Evolutionary conservation across 2,329 filamentous ascomycete genomes (phyloP).

Genomic region (Diplodia intermedia): DNA sequence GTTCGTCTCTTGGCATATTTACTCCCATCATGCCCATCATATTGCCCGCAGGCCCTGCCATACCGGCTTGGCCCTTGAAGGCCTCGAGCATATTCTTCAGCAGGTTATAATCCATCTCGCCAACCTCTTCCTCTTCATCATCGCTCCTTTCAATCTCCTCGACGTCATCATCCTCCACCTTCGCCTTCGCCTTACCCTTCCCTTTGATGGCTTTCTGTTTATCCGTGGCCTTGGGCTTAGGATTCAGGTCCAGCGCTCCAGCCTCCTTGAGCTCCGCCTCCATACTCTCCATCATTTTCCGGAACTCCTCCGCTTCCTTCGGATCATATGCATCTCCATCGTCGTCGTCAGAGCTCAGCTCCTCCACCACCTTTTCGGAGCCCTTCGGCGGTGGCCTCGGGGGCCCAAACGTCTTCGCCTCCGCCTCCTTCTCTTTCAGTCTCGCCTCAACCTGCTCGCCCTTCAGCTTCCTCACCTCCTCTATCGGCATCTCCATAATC

Average conservation of each 20-base stretch:
- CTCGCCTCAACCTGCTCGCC: conserved; percentile 5
- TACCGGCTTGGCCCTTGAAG: conserved; percentile 87
- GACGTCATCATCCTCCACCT: conserved; percentile 36
- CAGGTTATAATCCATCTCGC: conserved; percentile 83
- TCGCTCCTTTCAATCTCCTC: conserved; percentile 47
- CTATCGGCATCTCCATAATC: conserved; percentile 39
- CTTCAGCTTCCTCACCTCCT: conserved; percentile 23
- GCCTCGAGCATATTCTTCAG: conserved; percentile 91
- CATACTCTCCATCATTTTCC: conserved; percentile 70
- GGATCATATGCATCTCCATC: conserved; percentile 50
- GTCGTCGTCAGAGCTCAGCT: conserved; percentile 35
- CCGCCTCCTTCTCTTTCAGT: conserved; percentile 20
- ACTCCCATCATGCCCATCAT: conserved; percentile 87
- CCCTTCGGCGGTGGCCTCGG: conserved; percentile 31
- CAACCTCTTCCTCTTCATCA: conserved; percentile 57
- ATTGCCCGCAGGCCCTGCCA: conserved; percentile 86
- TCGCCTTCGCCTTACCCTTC: conserved; percentile 43
- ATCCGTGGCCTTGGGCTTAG: conserved; percentile 35
- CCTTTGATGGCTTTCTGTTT: conserved; percentile 35
- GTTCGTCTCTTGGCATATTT: conserved; percentile 77
- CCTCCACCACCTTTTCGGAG: conserved; percentile 49
- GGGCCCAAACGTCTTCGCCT: conserved; percentile 32
- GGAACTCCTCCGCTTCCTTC: conserved; percentile 67
- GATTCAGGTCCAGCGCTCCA: conserved; percentile 65
- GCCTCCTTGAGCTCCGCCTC: conserved; percentile 74